Evolutionary conservation across 208 protist genomes (phyloP).

Genomic region (Trypanosoma melophagium): DNA sequence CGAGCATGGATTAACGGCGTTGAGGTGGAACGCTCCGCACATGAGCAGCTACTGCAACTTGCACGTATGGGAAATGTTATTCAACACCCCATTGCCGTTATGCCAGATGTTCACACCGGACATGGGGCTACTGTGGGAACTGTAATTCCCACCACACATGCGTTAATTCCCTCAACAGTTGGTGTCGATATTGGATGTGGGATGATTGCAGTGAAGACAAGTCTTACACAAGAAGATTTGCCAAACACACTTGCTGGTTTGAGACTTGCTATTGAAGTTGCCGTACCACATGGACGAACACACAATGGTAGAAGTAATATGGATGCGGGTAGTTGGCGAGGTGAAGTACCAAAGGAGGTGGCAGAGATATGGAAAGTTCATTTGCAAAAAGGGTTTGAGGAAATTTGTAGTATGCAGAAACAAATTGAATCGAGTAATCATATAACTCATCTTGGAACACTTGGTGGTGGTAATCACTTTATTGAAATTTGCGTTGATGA

Average conservation of each 20-base stretch:
- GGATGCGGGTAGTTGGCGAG: conserved; percentile 77
- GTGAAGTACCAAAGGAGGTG: conserved; percentile 42
- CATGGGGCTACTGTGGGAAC: conserved; percentile 82
- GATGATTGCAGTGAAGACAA: conserved; percentile 83
- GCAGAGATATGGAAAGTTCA: conserved; percentile 54
- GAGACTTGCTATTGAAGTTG: conserved; percentile 71
- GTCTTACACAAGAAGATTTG: conserved; percentile 64
- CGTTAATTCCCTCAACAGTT: conserved; percentile 85
- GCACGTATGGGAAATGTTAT: conserved; percentile 58
- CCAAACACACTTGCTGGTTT: conserved; percentile 56
- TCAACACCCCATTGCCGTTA: conserved; percentile 72
- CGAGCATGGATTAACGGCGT: conserved; percentile 66
- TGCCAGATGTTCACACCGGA: conserved; percentile 89
- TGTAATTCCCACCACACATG: conserved; percentile 78
- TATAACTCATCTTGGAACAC: conserved; percentile 83
- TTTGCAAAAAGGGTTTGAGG: conserved; percentile 60
- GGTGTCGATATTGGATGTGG: conserved; percentile 92
- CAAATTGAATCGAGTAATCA: conserved; percentile 66
- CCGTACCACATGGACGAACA: conserved; percentile 79
- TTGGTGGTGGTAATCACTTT: conserved; percentile 90
- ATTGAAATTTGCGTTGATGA: conserved; percentile 89
- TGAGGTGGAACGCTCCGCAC: conserved; percentile 51
- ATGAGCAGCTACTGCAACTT: conserved; percentile 58
- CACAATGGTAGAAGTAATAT: conserved; percentile 49
- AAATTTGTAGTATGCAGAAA: conserved; percentile 53